Evolutionary conservation across 2,329 filamentous ascomycete species (phyloP).

Genomic region (Dactylellina haptotyla): DNA sequence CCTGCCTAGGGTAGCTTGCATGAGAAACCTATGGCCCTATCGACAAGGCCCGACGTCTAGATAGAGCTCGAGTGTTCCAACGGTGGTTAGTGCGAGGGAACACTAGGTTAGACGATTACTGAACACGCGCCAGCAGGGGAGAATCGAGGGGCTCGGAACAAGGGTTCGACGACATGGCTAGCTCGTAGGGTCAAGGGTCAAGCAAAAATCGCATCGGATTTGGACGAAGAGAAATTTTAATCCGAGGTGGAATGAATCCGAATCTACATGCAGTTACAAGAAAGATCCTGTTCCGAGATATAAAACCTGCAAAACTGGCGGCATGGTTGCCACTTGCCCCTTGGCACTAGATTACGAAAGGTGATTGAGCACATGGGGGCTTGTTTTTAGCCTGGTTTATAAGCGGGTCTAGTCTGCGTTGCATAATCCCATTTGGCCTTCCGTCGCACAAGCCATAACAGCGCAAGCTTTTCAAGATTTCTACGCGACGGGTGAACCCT

Average conservation of each 20-base stretch:
- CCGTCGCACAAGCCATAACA: neutral
- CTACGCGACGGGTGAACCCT: no score
- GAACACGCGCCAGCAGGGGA: slow-evolving; percentile 37
- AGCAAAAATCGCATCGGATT: slow-evolving; percentile 2
- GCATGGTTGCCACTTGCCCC: no score
- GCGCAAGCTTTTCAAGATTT: slow-evolving; percentile 1
- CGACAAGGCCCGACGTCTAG: slow-evolving; percentile 6
- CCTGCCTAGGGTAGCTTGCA: neutral
- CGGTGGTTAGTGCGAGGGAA: slow-evolving; percentile 1
- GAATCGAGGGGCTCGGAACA: neutral
- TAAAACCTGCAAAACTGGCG: neutral
- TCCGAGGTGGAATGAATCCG: slow-evolving; percentile 20
- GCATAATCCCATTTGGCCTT: slow-evolving; percentile 10
- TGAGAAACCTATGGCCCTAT: neutral
- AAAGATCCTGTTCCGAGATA: neutral
- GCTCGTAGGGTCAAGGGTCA: neutral
- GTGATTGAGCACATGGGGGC: neutral
- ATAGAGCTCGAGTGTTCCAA: slow-evolving; percentile 42
- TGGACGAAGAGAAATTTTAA: slow-evolving; percentile 16
- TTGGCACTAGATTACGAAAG: slow-evolving; percentile 32
- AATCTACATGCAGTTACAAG: neutral
- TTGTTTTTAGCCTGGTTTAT: neutral
- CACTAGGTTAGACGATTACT: slow-evolving; percentile 38
- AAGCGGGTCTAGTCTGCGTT: slow-evolving; percentile 18
- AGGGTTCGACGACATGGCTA: neutral